phyloP scores from a whole-genome alignment of 768 basidiomycete species.

The Ramaria rubella region DNA sequence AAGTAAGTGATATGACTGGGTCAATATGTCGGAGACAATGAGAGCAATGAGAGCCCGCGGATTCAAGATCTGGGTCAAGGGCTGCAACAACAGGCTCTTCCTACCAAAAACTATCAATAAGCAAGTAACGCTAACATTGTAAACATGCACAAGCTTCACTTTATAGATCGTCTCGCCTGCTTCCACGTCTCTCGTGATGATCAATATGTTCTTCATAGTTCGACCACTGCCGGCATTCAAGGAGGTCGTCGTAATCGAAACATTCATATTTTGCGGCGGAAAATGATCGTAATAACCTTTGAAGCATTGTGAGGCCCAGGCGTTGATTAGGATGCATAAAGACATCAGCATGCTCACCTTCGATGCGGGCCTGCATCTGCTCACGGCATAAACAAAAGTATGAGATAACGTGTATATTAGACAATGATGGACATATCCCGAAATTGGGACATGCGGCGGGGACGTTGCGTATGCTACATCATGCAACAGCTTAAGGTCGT shows the following conservation, averaged over 20 bases:
- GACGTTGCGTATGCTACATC: slow-evolving; percentile 13
- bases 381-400: slow-evolving; percentile 1
- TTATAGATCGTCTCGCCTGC: slow-evolving; percentile 74
- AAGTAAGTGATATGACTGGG: slow-evolving; percentile 36
- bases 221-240: slow-evolving; percentile 4
- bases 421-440: slow-evolving; percentile 3
- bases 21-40: slow-evolving; percentile 63
- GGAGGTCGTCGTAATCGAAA: slow-evolving; percentile 40
- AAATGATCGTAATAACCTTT: slow-evolving; percentile 73
- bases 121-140: background rate
- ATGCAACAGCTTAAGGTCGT: slow-evolving; percentile 5
- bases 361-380: slow-evolving; percentile 61
- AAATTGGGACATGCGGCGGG: slow-evolving; percentile 7
- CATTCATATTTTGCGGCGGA: slow-evolving; percentile 67
- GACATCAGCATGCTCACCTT: slow-evolving; percentile 56
- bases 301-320: background rate
- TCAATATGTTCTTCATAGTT: slow-evolving; percentile 39
- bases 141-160: slow-evolving; percentile 30
- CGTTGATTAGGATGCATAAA: background rate
- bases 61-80: slow-evolving; percentile 67
- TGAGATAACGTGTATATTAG: slow-evolving; percentile 14
- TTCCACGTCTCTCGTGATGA: slow-evolving; percentile 60
- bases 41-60: slow-evolving; percentile 60
- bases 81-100: slow-evolving; percentile 67
- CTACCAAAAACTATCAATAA: slow-evolving; percentile 35